Evolutionary conservation across 768 basidiomycete species (phyloP).

Genomic region (Neoboletus magnificus): DNA sequence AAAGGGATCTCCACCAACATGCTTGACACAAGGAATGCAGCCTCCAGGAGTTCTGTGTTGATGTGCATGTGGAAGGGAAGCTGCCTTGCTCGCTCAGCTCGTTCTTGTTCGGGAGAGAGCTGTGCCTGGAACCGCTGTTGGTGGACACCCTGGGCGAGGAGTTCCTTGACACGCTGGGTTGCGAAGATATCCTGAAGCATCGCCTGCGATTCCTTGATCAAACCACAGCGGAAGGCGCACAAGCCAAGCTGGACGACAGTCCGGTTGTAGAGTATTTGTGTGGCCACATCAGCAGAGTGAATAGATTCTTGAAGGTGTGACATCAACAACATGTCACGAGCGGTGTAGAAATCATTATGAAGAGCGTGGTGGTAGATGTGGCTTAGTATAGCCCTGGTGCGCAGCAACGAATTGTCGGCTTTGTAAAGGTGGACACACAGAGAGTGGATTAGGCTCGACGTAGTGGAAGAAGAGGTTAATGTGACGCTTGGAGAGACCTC

Average conservation of each 20-base stretch:
- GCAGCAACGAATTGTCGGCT: slow-evolving; percentile 83
- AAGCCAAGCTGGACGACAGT: slow-evolving; percentile 96
- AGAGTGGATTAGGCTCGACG: slow-evolving; percentile 79
- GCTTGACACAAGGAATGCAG: slow-evolving; percentile 95
- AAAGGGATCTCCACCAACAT: slow-evolving; percentile 98
- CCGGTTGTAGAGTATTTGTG: slow-evolving; percentile 97
- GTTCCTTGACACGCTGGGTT: slow-evolving; percentile 94
- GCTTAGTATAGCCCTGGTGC: slow-evolving; percentile 95
- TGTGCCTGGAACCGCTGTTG: slow-evolving; percentile 81
- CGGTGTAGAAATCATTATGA: slow-evolving; percentile 94
- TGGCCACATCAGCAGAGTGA: slow-evolving; percentile 92
- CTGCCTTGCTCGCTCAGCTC: slow-evolving; percentile 91
- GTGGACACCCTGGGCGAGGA: slow-evolving; percentile 95
- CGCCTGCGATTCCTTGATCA: slow-evolving; percentile 90
- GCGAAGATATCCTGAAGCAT: slow-evolving; percentile 95
- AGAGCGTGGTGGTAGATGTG: slow-evolving; percentile 98
- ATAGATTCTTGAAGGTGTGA: slow-evolving; percentile 97
- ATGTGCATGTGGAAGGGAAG: slow-evolving; percentile 99
- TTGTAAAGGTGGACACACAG: slow-evolving; percentile 93
- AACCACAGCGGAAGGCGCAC: slow-evolving; percentile 92
- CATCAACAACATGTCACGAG: slow-evolving; percentile 98
- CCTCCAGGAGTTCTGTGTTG: slow-evolving; percentile 96
- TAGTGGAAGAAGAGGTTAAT: slow-evolving; percentile 50
- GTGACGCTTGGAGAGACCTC: slow-evolving; percentile 62
- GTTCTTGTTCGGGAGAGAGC: slow-evolving; percentile 92